Evolutionary conservation across 768 basidiomycete genomes (phyloP).

Genomic region (Galerina sulciceps): DNA sequence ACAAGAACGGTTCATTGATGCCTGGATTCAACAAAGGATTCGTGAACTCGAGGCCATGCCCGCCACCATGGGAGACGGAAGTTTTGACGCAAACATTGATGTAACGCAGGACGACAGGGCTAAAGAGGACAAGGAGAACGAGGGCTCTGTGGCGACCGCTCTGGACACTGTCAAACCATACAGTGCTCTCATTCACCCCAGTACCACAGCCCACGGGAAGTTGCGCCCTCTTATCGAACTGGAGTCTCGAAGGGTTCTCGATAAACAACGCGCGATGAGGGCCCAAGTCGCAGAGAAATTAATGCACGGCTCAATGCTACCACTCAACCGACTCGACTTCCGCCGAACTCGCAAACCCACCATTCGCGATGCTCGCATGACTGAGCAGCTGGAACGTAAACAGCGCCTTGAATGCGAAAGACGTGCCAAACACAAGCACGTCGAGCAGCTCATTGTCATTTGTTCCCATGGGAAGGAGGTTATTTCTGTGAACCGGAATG

Average conservation of each 20-base stretch:
- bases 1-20: constrained; percentile 88
- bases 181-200: no score
- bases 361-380: constrained; percentile 88
- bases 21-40: constrained; percentile 86
- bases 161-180: constrained; percentile 33
- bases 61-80: constrained; percentile 79
- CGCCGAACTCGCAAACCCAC: no score
- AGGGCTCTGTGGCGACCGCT: constrained; percentile 24
- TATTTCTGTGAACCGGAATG: constrained; percentile 61
- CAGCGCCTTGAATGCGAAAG: constrained; percentile 93
- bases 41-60: constrained; percentile 83
- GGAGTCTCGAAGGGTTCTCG: constrained; percentile 84
- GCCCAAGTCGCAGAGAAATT: constrained; percentile 87
- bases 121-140: constrained; percentile 50
- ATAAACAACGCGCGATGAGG: constrained; percentile 89
- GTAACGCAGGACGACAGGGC: constrained; percentile 36
- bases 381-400: constrained; percentile 87
- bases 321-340: no score
- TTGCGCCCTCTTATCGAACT: constrained; percentile 92
- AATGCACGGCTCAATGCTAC: constrained; percentile 85
- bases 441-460: constrained; percentile 90
- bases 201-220: constrained; percentile 76
- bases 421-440: constrained; percentile 94
- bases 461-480: constrained; percentile 83
- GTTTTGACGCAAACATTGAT: constrained; percentile 53